Conservation (phyloP, 2,329 filamentous ascomycete species). For the Calonectria pteridis region DNA sequence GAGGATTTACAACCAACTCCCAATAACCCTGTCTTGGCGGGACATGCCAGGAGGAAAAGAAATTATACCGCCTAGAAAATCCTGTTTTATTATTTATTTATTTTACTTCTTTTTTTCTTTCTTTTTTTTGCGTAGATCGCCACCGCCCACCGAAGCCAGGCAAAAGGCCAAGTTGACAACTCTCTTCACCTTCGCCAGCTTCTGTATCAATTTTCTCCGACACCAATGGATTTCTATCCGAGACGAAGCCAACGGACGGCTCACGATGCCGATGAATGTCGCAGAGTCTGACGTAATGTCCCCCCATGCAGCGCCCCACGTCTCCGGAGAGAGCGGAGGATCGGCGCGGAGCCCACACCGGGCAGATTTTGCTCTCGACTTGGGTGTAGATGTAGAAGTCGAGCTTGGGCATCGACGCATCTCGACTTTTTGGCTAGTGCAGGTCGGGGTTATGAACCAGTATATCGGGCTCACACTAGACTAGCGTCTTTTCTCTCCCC, state of each 20-base stretch:
- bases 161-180: not conserved
- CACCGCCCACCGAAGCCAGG: not conserved
- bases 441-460: not conserved
- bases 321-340: not conserved
- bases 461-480: not conserved
- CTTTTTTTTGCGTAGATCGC: not conserved
- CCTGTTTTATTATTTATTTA: not conserved
- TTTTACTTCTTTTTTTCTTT: not conserved
- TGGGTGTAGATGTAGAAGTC: not conserved
- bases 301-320: not conserved
- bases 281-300: not conserved
- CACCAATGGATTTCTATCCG: not conserved
- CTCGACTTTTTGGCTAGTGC: not conserved
- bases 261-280: not conserved
- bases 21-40: not conserved
- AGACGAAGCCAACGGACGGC: not conserved
- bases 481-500: not conserved
- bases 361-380: not conserved
- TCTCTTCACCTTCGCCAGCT: too few relatives aligned
- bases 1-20: not conserved
- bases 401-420: slow-evolving; percentile 4
- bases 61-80: not conserved
- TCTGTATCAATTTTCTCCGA: not conserved
- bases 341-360: not conserved
- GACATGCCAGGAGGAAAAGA: not conserved